phyloP scores from a whole-genome alignment of 192 early-diverging fungal genomes.

The Gigaspora rosea region DNA sequence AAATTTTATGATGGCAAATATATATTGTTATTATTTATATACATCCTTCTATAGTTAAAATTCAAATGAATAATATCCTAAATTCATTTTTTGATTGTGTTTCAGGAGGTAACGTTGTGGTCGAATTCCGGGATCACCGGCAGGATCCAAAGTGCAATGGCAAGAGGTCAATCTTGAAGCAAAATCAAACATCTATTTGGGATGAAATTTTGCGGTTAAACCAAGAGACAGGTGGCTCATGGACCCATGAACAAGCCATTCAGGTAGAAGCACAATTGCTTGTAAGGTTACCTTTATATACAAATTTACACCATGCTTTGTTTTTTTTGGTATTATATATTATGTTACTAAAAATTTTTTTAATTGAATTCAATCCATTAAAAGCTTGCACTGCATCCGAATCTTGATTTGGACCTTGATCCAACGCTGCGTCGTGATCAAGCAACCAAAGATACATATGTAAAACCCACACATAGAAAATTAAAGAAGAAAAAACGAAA shows the following conservation, averaged over 20 bases:
- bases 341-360: too few species aligned
- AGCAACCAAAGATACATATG: background rate
- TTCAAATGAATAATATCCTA: background rate
- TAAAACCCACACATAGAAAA: background rate
- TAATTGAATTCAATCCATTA: background rate
- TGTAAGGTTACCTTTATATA: background rate
- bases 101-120: slow-evolving; percentile 18
- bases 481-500: slow-evolving; percentile 9
- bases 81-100: background rate
- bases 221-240: background rate
- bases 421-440: background rate
- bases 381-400: slow-evolving; percentile 1
- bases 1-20: slow-evolving; percentile 6
- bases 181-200: background rate
- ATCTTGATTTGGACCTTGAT: background rate
- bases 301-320: background rate
- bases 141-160: background rate
- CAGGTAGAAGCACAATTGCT: slow-evolving; percentile 7
- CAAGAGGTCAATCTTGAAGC: background rate
- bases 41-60: background rate
- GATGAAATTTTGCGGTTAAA: background rate
- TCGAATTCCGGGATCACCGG: background rate
- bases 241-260: slow-evolving; percentile 11
- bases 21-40: background rate
- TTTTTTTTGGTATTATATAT: too few species aligned